Evolutionary conservation across 2,329 filamentous ascomycete species (phyloP).

Genomic region (Furcasterigmium sp.): DNA sequence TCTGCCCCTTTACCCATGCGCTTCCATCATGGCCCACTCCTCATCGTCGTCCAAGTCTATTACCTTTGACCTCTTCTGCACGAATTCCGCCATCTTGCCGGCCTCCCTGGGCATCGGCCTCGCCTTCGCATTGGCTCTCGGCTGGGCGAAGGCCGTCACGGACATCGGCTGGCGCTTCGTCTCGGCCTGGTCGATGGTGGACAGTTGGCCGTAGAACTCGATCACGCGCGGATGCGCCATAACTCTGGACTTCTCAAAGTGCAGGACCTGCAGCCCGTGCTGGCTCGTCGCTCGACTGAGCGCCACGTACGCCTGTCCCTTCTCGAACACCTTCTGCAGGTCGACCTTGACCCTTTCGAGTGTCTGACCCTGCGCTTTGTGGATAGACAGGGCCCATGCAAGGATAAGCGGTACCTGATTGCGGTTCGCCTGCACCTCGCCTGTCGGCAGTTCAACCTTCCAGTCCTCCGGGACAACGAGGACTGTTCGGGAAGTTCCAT

Average conservation of each 20-base stretch:
- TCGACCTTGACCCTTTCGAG: slow-evolving; percentile 92
- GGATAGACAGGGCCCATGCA: slow-evolving; percentile 94
- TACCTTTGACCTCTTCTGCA: slow-evolving; percentile 14
- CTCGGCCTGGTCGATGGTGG: slow-evolving; percentile 58
- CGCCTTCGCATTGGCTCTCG: too few relatives aligned
- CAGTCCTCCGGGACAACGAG: slow-evolving; percentile 84
- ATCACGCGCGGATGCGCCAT: slow-evolving; percentile 89
- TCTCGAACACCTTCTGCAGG: slow-evolving; percentile 87
- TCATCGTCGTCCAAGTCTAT: slow-evolving; percentile 43
- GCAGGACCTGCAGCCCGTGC: slow-evolving; percentile 77
- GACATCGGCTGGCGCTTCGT: slow-evolving; percentile 27
- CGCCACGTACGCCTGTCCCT: slow-evolving; percentile 95
- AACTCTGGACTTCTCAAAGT: slow-evolving; percentile 86
- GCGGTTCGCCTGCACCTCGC: slow-evolving; percentile 86
- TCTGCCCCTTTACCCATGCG: slow-evolving; percentile 30
- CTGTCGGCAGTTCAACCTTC: slow-evolving; percentile 96
- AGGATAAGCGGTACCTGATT: slow-evolving; percentile 82
- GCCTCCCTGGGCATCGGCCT: slow-evolving; percentile 6
- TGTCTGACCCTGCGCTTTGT: slow-evolving; percentile 96
- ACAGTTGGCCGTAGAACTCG: slow-evolving; percentile 78
- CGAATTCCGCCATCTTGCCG: slow-evolving; percentile 3
- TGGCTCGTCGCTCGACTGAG: slow-evolving; percentile 88
- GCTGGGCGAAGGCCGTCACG: slow-evolving; percentile 29
- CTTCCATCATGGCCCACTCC: slow-evolving; percentile 36
- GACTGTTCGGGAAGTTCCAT: slow-evolving; percentile 70